These are phyloP conservation scores for Aspergillus tubingensis DNA, from an alignment of 2,329 filamentous ascomycete genomes.

Conservation along the genomic window DNA sequence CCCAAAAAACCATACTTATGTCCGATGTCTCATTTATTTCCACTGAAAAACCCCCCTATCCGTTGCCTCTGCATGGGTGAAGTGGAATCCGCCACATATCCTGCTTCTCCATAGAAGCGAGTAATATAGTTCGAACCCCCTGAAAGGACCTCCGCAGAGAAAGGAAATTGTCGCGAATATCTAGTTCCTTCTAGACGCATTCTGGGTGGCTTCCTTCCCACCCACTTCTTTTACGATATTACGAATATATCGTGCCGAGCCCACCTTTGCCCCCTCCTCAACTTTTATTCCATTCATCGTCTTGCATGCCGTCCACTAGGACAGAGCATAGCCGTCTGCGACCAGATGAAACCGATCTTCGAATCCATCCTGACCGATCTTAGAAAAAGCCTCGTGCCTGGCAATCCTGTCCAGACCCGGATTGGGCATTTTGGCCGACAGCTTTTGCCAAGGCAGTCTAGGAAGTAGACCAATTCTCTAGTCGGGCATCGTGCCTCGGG, in stretches of 20 bases:
- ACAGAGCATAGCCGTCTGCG: too few species aligned
- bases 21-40: background rate
- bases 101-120: background rate
- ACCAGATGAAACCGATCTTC: too few species aligned
- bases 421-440: too few species aligned
- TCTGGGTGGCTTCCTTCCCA: background rate
- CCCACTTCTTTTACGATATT: too few species aligned
- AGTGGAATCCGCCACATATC: background rate
- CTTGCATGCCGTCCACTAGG: too few species aligned
- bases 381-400: too few species aligned
- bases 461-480: background rate
- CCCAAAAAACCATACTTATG: too few species aligned
- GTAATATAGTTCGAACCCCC: conserved; percentile 2
- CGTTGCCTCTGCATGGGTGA: background rate
- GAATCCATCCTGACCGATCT: too few species aligned
- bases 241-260: too few species aligned
- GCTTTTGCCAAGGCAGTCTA: background rate
- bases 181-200: background rate
- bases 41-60: background rate
- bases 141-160: background rate
- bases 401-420: too few species aligned
- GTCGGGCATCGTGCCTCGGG: background rate
- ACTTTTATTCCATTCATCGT: too few species aligned
- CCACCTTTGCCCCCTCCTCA: too few species aligned
- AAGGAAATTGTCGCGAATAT: background rate